These are phyloP conservation scores for Phytophthora megakarya DNA, from an alignment of 352 stramenopile genomes.

Conservation along the genomic window DNA sequence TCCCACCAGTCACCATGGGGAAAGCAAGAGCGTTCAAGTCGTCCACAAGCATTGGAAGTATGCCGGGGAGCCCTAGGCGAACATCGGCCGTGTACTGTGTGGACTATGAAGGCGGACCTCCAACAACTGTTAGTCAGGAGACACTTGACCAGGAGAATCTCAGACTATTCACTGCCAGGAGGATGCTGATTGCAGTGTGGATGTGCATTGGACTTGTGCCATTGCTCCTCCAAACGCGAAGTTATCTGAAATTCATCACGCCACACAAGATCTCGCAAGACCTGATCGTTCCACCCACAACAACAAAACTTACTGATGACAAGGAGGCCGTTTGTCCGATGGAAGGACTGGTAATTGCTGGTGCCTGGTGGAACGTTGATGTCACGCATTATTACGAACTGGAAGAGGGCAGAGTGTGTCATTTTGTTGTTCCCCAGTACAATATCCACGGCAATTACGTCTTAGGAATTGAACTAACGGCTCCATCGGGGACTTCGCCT, in stretches of 20 bases:
- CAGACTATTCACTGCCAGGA: slow-evolving; percentile 20
- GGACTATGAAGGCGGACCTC: not conserved
- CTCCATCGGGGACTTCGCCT: slow-evolving; percentile 3
- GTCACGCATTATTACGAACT: slow-evolving; percentile 34
- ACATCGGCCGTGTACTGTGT: slow-evolving; percentile 24
- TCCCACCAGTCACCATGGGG: no score
- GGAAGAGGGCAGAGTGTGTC: slow-evolving; percentile 21
- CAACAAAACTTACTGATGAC: slow-evolving; percentile 10
- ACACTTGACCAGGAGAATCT: not conserved
- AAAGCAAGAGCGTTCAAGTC: slow-evolving; percentile 10
- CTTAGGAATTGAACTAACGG: slow-evolving; percentile 15
- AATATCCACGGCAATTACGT: slow-evolving; percentile 35
- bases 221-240: slow-evolving; percentile 29
- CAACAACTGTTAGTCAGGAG: not conserved
- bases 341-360: slow-evolving; percentile 34
- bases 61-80: not conserved
- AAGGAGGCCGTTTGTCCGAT: slow-evolving; percentile 26
- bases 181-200: slow-evolving; percentile 28
- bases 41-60: slow-evolving; percentile 3
- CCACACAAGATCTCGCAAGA: slow-evolving; percentile 36
- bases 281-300: slow-evolving; percentile 18
- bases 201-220: slow-evolving; percentile 27
- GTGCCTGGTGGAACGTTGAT: slow-evolving; percentile 34
- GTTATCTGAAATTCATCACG: slow-evolving; percentile 39
- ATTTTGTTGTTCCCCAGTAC: slow-evolving; percentile 38